Conservation (phyloP, 148 eudicot species). For the Polygonum aviculare region DNA sequence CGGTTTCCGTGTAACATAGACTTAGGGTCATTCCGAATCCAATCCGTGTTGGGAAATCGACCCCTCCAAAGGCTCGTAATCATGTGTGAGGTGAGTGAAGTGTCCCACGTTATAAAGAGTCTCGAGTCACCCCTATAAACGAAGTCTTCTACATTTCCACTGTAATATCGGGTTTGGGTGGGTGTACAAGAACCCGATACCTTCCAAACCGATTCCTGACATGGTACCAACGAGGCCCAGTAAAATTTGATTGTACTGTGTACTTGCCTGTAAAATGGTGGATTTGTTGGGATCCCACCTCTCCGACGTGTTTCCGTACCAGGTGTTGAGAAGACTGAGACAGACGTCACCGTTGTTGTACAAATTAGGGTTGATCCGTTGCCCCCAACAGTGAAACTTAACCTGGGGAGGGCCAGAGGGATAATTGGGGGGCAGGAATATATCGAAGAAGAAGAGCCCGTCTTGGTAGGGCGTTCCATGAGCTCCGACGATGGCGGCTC, state of each 20-base stretch:
- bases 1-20: no score
- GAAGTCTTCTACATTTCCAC: no score
- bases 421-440: slow-evolving; percentile 50
- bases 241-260: background rate
- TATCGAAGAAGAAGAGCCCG: slow-evolving; percentile 68
- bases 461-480: slow-evolving; percentile 81
- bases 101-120: no score
- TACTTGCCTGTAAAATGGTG: slow-evolving; percentile 46
- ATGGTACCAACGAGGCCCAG: no score
- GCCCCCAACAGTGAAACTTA: slow-evolving; percentile 43
- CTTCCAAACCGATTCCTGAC: no score
- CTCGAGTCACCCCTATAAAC: no score
- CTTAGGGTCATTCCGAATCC: no score
- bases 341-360: slow-evolving; percentile 50
- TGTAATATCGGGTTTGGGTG: no score
- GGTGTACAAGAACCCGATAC: no score
- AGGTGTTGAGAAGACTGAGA: slow-evolving; percentile 68
- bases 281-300: slow-evolving; percentile 50
- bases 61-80: no score
- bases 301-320: slow-evolving; percentile 40
- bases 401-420: slow-evolving; percentile 55
- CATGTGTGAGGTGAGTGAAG: no score
- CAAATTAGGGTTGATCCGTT: slow-evolving; percentile 65
- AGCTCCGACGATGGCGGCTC: slow-evolving; percentile 75
- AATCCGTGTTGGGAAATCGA: no score